A percentile compares a stretch with the other conserved stretches of the same genome.
Evolutionary conservation across 306 rosid genomes (phyloP).

Genomic region (Gastrolobium villosum): DNA sequence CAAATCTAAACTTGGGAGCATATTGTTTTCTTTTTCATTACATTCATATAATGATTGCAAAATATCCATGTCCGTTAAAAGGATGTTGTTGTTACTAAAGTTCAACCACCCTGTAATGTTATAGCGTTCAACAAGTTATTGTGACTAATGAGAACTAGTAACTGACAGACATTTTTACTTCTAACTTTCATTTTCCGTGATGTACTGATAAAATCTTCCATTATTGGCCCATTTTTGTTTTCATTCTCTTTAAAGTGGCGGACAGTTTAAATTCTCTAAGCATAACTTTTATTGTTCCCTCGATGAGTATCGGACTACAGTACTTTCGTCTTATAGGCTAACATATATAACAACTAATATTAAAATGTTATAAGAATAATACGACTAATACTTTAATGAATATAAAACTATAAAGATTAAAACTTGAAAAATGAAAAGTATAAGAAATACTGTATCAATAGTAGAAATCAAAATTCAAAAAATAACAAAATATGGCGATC

Average conservation of each 20-base stretch:
- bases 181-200: not conserved
- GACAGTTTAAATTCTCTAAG: conserved; percentile 7
- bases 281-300: conserved; percentile 4
- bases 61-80: not conserved
- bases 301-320: not conserved
- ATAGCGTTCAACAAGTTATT: not conserved
- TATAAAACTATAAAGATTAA: too few species aligned
- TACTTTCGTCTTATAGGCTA: not conserved
- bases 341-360: not conserved
- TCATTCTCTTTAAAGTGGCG: not conserved
- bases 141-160: not conserved
- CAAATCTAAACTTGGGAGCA: not conserved
- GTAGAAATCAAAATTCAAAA: too few species aligned
- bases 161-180: not conserved
- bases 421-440: too few species aligned
- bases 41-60: not conserved
- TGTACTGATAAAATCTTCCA: conserved; percentile 26
- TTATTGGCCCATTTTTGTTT: conserved; percentile 1
- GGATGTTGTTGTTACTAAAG: not conserved
- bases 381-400: too few species aligned
- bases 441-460: too few species aligned
- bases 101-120: not conserved
- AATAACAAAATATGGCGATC: too few species aligned
- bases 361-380: not conserved
- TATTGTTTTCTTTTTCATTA: not conserved